These are phyloP conservation scores for Hypoxylon sp. DNA, from an alignment of 2,329 filamentous ascomycete genomes.

Conservation along the genomic window DNA sequence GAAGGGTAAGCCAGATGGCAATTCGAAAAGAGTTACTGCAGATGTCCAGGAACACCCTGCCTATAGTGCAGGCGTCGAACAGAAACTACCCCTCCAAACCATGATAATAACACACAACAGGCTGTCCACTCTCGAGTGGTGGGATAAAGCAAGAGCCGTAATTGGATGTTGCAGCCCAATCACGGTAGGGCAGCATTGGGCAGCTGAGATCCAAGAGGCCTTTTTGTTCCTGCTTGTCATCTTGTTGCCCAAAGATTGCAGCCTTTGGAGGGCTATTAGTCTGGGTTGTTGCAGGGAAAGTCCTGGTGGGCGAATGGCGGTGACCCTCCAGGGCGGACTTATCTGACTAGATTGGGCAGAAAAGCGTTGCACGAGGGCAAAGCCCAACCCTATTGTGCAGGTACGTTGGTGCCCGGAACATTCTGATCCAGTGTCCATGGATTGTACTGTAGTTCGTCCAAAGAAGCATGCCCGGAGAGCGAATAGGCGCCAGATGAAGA, in stretches of 20 bases:
- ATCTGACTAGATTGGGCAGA: constrained; percentile 54
- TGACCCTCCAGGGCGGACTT: constrained; percentile 48
- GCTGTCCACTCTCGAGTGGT: constrained; percentile 29
- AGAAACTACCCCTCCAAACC: constrained; percentile 30
- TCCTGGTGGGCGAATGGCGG: constrained; percentile 51
- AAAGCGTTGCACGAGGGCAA: constrained; percentile 46
- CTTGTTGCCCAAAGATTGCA: constrained; percentile 46
- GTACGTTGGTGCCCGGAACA: constrained; percentile 46
- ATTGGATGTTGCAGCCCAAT: constrained; percentile 45
- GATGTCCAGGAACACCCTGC: constrained; percentile 44
- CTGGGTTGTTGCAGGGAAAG: constrained; percentile 50
- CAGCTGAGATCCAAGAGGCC: constrained; percentile 39
- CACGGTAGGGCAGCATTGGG: constrained; percentile 50
- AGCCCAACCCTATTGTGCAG: constrained; percentile 48
- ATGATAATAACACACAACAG: constrained; percentile 39
- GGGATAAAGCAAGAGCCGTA: constrained; percentile 34
- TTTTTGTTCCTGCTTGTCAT: constrained; percentile 34
- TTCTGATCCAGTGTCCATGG: constrained; percentile 37
- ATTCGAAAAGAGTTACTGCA: constrained; percentile 39
- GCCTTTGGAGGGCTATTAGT: constrained; percentile 45
- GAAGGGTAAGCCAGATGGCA: constrained; percentile 38
- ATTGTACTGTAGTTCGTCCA: constrained; percentile 33
- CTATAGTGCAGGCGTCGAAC: constrained; percentile 41
- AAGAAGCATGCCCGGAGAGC: constrained; percentile 29
- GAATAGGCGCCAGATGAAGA: constrained; percentile 35